These are phyloP conservation scores for Scutellaria minor DNA, from an alignment of 257 asterid genomes.

Conservation along the genomic window DNA sequence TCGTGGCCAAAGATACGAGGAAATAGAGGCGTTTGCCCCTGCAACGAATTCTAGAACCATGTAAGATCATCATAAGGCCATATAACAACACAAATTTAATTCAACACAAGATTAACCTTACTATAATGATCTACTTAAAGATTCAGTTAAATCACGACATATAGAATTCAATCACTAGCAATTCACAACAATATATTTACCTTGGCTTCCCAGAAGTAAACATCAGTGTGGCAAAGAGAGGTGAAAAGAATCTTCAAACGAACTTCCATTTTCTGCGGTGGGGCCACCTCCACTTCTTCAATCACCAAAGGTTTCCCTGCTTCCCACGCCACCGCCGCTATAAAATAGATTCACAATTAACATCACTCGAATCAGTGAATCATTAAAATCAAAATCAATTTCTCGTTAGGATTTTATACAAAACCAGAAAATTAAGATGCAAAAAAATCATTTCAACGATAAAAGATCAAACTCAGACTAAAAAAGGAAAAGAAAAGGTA, in stretches of 20 bases:
- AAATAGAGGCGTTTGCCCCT: constrained; percentile 87
- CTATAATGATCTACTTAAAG: too few species aligned
- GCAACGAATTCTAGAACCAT: constrained; percentile 13
- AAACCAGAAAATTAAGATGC: not conserved
- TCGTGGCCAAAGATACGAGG: constrained; percentile 97
- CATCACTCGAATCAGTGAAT: not conserved
- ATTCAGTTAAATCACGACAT: not conserved
- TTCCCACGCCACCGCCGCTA: constrained; percentile 96
- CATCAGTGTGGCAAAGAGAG: constrained; percentile 91
- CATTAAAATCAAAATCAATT: not conserved
- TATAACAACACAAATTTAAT: too few species aligned
- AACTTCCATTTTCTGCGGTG: constrained; percentile 92
- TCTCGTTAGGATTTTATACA: not conserved
- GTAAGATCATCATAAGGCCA: too few species aligned
- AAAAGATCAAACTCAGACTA: not conserved
- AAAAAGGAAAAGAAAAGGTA: not conserved
- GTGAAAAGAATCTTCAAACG: constrained; percentile 78
- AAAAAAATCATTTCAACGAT: not conserved
- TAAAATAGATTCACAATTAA: not conserved
- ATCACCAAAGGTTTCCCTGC: constrained; percentile 89
- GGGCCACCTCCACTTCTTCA: constrained; percentile 91
- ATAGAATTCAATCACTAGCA: not conserved
- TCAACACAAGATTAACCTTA: too few species aligned
- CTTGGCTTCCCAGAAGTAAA: constrained; percentile 93
- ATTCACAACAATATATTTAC: constrained; percentile 26